A percentile compares a stretch with the other conserved stretches of the same genome.
Evolutionary conservation across 2,329 filamentous ascomycete genomes (phyloP).

Genomic region (Coniella lustricola): DNA sequence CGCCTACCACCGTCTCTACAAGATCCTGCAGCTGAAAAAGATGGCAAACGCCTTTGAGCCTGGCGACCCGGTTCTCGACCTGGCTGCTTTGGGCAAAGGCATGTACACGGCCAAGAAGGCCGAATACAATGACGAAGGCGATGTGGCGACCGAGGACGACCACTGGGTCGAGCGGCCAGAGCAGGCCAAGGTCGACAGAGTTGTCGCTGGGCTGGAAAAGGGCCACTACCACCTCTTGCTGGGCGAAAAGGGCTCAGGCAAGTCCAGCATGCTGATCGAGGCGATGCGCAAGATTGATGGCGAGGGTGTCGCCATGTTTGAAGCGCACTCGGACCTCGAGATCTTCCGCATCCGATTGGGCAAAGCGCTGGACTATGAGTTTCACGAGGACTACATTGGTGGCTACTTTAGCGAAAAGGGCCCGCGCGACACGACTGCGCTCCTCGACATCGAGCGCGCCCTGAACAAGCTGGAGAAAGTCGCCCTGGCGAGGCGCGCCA

Average conservation of each 20-base stretch:
- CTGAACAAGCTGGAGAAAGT: constrained; percentile 98
- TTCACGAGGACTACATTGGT: constrained; percentile 95
- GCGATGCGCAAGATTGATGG: constrained; percentile 91
- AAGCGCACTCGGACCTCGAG: constrained; percentile 89
- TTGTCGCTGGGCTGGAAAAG: constrained; percentile 62
- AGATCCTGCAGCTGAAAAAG: constrained; percentile 81
- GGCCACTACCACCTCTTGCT: constrained; percentile 90
- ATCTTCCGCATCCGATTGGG: constrained; percentile 91
- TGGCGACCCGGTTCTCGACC: constrained; percentile 80
- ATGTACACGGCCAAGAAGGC: constrained; percentile 31
- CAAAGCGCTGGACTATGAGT: constrained; percentile 93
- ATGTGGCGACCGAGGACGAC: constrained; percentile 35
- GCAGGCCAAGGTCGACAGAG: constrained; percentile 73
- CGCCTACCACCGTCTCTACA: constrained; percentile 78
- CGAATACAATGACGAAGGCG: not conserved
- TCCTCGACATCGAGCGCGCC: constrained; percentile 91
- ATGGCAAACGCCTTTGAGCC: constrained; percentile 88
- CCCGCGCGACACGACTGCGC: constrained; percentile 81
- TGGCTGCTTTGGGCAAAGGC: constrained; percentile 61
- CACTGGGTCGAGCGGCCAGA: constrained; percentile 83
- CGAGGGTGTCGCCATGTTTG: constrained; percentile 87
- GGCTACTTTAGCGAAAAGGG: constrained; percentile 92
- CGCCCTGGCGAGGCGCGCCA: constrained; percentile 62
- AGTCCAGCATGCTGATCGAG: constrained; percentile 92
- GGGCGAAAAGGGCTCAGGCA: constrained; percentile 93